Evolutionary conservation across 495 filamentous ascomycete genomes (phyloP), one percentile per base, ranked within the genome.

Genomic region (Tetracladium setigerum): DNA sequence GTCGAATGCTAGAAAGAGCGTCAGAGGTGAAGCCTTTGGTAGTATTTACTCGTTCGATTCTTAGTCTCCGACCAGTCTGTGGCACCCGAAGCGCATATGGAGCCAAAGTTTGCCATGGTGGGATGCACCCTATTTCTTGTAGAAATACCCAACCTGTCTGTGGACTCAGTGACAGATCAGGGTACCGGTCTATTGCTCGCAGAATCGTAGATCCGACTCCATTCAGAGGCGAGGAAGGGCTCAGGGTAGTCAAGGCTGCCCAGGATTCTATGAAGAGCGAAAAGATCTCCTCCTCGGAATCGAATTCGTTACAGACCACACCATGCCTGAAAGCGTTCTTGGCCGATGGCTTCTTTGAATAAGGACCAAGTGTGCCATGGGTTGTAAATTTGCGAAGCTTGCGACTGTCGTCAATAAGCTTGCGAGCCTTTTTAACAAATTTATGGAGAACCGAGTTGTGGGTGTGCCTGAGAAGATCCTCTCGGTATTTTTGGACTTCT

Each of bases 121-220:
- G 59, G 44, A 94, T 72, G 22, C 83, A 82, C 4, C 91, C 92
- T 18, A 96, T 69, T 63, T 98, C 92, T 54, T 95, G 85, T 30
- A 96, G 62, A 47, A 95, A 86, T 8, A 83, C 70, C 58, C 76
- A 82, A 6, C 73, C 85, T 4, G 76, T 78, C 4, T 66, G 57
- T 12, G 62, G 50, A 42, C 75, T 69, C n/a, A 87, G 61, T n/a
- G 38, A 40, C 38, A 75, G 63, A 3, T 75, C 74, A 22, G 68
- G 65, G 59, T 97, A 97, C 56, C 83, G 73, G 3, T 74, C 78
- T 4, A 81, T 74, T 1, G 82, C 77, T 13, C 86, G 80, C 59
- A 96, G 69, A 31, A 97, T 75, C 41, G 81, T 69, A 5, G 86
- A 78, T 15, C 82, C 84, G 31, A 84, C 61, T 19, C 81, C 76